Conservation (phyloP, 129 eudicot genomes). For the Tanacetum coccineum region DNA sequence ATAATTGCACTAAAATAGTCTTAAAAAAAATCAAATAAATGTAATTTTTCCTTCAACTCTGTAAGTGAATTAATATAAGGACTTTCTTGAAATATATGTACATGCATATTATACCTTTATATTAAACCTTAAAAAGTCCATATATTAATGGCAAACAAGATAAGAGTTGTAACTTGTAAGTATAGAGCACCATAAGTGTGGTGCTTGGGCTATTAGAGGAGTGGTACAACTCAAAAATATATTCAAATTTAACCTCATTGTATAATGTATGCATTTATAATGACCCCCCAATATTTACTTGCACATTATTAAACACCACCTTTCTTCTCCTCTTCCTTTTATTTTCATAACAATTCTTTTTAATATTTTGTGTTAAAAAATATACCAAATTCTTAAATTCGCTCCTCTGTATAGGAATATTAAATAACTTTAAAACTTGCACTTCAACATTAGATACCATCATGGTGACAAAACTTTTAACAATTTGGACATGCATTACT, state of each 20-base stretch:
- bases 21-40: too few relatives aligned
- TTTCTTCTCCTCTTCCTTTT: not conserved
- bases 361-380: not conserved
- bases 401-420: not conserved
- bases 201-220: conserved; percentile 38
- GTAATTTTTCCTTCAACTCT: too few relatives aligned
- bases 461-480: not conserved
- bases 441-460: too few relatives aligned
- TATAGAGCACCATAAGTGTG: conserved; percentile 16
- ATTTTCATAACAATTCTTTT: too few relatives aligned
- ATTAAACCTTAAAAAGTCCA: too few relatives aligned
- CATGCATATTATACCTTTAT: too few relatives aligned
- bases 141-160: conserved; percentile 1
- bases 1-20: too few relatives aligned
- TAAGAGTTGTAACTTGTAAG: not conserved
- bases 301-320: conserved; percentile 21
- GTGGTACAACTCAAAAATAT: conserved; percentile 32
- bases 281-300: conserved; percentile 26
- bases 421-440: not conserved
- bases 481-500: not conserved
- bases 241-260: conserved; percentile 22
- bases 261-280: conserved; percentile 32
- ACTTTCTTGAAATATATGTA: too few relatives aligned
- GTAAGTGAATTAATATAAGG: too few relatives aligned
- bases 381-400: too few relatives aligned